Evolutionary conservation across 2,329 filamentous ascomycete species (phyloP), one percentile per base, ranked within the genome.

Genomic region (Diaporthe australafricana): DNA sequence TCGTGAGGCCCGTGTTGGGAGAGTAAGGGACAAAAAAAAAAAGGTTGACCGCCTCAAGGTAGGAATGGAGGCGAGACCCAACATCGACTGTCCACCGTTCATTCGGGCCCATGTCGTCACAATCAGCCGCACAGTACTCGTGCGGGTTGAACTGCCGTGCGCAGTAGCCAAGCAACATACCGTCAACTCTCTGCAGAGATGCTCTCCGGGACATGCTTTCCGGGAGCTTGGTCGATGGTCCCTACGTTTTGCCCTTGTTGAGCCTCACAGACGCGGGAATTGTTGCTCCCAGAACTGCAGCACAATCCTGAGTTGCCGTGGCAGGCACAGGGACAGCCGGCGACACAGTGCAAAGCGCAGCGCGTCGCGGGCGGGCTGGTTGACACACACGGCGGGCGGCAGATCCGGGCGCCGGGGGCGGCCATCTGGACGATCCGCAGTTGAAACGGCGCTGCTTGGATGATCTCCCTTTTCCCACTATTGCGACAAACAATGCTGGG

Each of bases 391-490:
- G 57, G 57, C 42, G 42, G 16, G 16, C 42, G 57, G 57, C 57
- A 63, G 27, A 63, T 63, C 57, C 57, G 57, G 57, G 25, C 40
- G 40, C 27, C 35, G 16, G n/a, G n/a, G n/a, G n/a, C n/a, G 25
- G 22, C 55, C 40, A 60, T 57, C 40, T 63, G 42, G 42, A 48
- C 30, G 57, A 63, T 63, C 57, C 57, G 57, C 57, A 63, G 57
- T 63, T 63, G 57, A 63, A 63, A 63, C 57, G 57, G 57, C 42
- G 57, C 25, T 35, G 60, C 60, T 27, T 65, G 45, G 60, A 65
- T 50, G 45, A 65, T 65, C 60, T 65, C 60, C 60, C 60, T 27
- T 40, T 63, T 35, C 27, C 42, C 42, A 63, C 42, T 62, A 11
- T 25, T 25, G 5, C 57, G 45, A 38, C 20, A 62, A 62, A 42